These are phyloP conservation scores for Acanthamoeba divionensis DNA, from an alignment of 208 protist genomes.

Conservation along the genomic window DNA sequence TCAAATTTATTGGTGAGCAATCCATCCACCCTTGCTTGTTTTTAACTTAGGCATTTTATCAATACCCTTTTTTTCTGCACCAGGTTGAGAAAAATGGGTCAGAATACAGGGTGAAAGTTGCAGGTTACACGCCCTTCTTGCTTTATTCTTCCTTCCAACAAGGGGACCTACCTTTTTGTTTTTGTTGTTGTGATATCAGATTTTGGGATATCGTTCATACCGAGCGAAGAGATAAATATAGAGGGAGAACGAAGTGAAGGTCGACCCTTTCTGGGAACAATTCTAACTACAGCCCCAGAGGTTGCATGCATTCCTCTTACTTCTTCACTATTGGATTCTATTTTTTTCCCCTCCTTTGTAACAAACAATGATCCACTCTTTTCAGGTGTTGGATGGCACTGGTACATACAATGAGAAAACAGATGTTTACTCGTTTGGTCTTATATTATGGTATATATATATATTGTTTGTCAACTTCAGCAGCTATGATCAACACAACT, in stretches of 20 bases:
- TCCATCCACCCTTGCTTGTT: not conserved
- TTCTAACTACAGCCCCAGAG: slow-evolving; percentile 34
- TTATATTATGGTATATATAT: no score
- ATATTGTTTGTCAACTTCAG: no score
- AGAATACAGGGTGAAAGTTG: slow-evolving; percentile 22
- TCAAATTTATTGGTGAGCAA: not conserved
- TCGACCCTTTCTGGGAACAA: not conserved
- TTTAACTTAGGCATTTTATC: not conserved
- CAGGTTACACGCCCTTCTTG: not conserved
- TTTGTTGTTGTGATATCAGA: not conserved
- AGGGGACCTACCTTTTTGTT: not conserved
- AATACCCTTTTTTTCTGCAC: not conserved
- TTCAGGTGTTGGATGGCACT: no score
- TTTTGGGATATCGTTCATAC: slow-evolving; percentile 31
- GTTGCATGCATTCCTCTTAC: not conserved
- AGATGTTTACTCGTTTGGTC: no score
- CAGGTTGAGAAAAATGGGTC: not conserved
- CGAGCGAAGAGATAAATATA: not conserved
- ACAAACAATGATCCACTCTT: no score
- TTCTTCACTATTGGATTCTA: no score
- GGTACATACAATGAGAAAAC: no score
- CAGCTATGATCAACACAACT: no score
- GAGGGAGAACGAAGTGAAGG: not conserved
- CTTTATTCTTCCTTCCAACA: not conserved
- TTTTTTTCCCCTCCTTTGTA: no score